Evolutionary conservation across 768 basidiomycete species (phyloP).

Genomic region (Amyloporia xantha): DNA sequence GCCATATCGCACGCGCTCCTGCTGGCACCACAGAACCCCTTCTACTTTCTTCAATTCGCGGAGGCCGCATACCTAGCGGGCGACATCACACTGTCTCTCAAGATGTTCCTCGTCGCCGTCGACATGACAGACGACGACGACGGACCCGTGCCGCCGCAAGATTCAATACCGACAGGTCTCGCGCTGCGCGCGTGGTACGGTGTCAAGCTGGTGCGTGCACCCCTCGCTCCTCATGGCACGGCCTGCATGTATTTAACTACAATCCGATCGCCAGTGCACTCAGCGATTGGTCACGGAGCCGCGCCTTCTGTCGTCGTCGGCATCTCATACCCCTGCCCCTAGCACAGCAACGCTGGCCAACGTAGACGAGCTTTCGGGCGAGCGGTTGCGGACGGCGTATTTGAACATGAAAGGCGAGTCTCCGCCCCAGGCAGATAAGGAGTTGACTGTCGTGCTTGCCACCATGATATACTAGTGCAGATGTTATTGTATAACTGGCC

Average conservation of each 20-base stretch:
- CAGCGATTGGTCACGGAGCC: slow-evolving; percentile 43
- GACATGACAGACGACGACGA: slow-evolving; percentile 74
- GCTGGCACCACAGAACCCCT: slow-evolving; percentile 81
- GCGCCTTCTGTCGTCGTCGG: slow-evolving; percentile 35
- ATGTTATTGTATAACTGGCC: background rate
- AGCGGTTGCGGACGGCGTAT: slow-evolving; percentile 60
- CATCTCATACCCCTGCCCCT: slow-evolving; percentile 53
- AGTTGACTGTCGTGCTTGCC: slow-evolving; percentile 16
- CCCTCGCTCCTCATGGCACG: background rate
- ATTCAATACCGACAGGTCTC: slow-evolving; percentile 44
- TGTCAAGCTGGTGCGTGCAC: slow-evolving; percentile 60
- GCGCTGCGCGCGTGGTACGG: slow-evolving; percentile 78
- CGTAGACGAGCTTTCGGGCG: slow-evolving; percentile 69
- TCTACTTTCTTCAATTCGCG: slow-evolving; percentile 76
- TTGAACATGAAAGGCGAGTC: slow-evolving; percentile 22
- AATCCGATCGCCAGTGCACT: slow-evolving; percentile 41
- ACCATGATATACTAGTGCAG: slow-evolving; percentile 17
- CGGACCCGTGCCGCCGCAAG: slow-evolving; percentile 39
- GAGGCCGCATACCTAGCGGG: slow-evolving; percentile 81
- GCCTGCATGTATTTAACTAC: background rate
- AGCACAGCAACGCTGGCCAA: slow-evolving; percentile 39
- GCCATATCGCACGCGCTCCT: slow-evolving; percentile 77
- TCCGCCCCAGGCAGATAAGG: slow-evolving; percentile 16
- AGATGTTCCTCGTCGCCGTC: slow-evolving; percentile 69
- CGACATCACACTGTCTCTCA: slow-evolving; percentile 70